Percentiles rank a stretch among this genome's conserved stretches.
Evolutionary conservation across 495 filamentous ascomycete species (phyloP).

Genomic region (Staphylotrichum tortipilum): DNA sequence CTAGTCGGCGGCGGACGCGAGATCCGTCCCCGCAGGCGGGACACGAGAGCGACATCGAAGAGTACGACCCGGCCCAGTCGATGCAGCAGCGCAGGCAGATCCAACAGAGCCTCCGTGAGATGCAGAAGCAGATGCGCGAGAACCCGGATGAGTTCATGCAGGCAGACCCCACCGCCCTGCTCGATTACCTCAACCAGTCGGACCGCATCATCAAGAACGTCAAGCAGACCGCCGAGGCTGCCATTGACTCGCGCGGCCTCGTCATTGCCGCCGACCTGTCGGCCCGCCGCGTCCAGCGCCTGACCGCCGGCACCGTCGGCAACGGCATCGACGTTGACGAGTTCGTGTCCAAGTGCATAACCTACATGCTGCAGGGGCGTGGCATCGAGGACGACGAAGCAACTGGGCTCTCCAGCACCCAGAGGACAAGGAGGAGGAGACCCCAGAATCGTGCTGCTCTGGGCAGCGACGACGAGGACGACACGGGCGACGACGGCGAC

Average conservation of each 20-base stretch:
- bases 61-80: conserved; percentile 85
- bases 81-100: conserved; percentile 65
- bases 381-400: conserved; percentile 35
- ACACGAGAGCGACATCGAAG: conserved; percentile 26
- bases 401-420: conserved; percentile 37
- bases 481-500: conserved; percentile 61
- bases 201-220: conserved; percentile 60
- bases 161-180: conserved; percentile 45
- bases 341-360: conserved; percentile 84
- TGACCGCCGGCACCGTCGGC: conserved; percentile 58
- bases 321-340: conserved; percentile 84
- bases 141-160: conserved; percentile 59
- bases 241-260: conserved; percentile 76
- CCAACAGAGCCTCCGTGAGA: conserved; percentile 57
- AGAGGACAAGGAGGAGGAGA: conserved; percentile 35
- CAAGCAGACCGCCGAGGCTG: conserved; percentile 88
- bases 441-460: conserved; percentile 21
- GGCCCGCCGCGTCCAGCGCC: conserved; percentile 59
- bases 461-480: conserved; percentile 31
- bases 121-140: conserved; percentile 60
- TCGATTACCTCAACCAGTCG: conserved; percentile 52
- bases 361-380: conserved; percentile 66
- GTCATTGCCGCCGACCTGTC: conserved; percentile 70
- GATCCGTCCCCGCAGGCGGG: conserved; percentile 23
- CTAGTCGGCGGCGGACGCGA: conserved; percentile 30